Conservation (phyloP, 495 filamentous ascomycete genomes). For the Hyaloscypha finlandica region DNA sequence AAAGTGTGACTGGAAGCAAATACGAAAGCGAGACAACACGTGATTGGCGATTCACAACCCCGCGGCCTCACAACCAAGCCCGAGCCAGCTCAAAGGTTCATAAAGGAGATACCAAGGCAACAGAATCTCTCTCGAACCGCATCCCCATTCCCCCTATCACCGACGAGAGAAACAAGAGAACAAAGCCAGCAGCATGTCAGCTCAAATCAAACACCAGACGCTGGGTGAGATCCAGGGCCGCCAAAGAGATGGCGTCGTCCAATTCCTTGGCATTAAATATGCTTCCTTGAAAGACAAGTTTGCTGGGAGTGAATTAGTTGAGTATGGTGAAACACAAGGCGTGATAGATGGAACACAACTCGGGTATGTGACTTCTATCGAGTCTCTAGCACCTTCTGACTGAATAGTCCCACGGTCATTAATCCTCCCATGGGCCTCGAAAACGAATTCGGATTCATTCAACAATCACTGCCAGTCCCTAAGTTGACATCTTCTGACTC, state of each 20-base stretch:
- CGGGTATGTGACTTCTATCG: neutral
- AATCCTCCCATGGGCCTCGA: constrained; percentile 5
- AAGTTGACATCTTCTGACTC: constrained; percentile 4
- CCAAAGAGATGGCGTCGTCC: constrained; percentile 2
- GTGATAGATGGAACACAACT: constrained; percentile 17
- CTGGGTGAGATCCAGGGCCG: constrained; percentile 7
- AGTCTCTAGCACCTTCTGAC: neutral
- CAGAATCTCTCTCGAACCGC: too few species aligned
- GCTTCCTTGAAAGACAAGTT: constrained; percentile 7
- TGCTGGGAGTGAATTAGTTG: neutral
- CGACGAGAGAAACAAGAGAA: neutral
- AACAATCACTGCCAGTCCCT: constrained; percentile 10
- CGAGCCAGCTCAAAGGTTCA: too few species aligned
- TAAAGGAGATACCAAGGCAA: too few species aligned
- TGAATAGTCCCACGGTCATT: constrained; percentile 5
- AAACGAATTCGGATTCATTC: constrained; percentile 19
- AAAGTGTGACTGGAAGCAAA: too few species aligned
- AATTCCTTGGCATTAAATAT: constrained; percentile 20
- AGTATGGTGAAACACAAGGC: neutral
- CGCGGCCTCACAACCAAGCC: too few species aligned
- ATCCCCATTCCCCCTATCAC: too few species aligned
- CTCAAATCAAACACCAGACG: neutral
- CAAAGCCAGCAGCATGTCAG: neutral
- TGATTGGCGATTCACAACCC: too few species aligned
- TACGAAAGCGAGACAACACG: too few species aligned